Evolutionary conservation across 2,329 filamentous ascomycete species (phyloP), one percentile per base, ranked within the genome.

Genomic region (Colletotrichum sp.): DNA sequence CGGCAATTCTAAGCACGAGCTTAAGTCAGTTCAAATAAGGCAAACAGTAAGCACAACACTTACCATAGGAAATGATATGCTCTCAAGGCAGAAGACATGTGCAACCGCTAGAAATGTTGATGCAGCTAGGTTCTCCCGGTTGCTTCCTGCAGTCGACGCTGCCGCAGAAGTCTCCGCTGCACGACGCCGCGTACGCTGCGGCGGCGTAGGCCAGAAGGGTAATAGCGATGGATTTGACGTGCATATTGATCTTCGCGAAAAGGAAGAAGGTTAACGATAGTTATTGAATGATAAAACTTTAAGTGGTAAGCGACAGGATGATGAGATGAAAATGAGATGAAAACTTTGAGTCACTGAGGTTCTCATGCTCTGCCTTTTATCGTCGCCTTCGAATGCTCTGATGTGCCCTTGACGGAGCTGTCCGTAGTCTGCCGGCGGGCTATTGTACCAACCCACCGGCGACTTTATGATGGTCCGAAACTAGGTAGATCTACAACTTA

Each of bases 361-460:
- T 13, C n/a, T 21, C n/a, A 0, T 13, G 43, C n/a, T 52, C 10
- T 21, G n/a, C 43, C 6, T 52, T 52, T 52, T 52, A 52, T 52
- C 0, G 0, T 13, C 12, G n/a, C 2, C n/a, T 21, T n/a, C 9
- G n/a, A n/a, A 2, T 2, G 9, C 1, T 21, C n/a, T 52, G 12
- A 3, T 3, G 10, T 21, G 43, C n/a, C 6, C 0, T 52, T 52
- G 0, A 52, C 43, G 43, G 43, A 52, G n/a, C 43, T 21, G 43
- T 52, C 43, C 43, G 43, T 6, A 52, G n/a, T 52, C n/a, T 52
- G 2, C 43, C 43, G 43, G n/a, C n/a, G 43, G 43, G 6, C 43
- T 2, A 21, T 52, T 13, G n/a, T 2, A 4, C n/a, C 1, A 52
- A 52, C 43, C n/a, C 18, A 52, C 43, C 43, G 43, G 43, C 18